These are phyloP conservation scores for Solanum aculeatissimum DNA, from an alignment of 305 asterid species.

Conservation along the genomic window DNA sequence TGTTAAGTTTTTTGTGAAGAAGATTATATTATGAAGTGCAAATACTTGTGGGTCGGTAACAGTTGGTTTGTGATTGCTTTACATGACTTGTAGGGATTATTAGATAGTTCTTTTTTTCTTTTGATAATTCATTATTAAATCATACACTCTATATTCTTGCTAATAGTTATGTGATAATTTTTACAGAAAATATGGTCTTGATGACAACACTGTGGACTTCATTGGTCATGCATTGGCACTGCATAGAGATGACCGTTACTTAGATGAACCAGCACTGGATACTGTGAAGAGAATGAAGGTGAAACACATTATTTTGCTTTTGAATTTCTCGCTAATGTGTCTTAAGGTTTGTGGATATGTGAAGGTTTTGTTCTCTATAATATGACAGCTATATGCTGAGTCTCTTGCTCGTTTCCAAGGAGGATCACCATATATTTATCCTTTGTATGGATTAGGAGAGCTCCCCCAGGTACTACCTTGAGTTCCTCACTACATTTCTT, in stretches of 20 bases:
- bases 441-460: conserved; percentile 94
- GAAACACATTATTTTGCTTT: background rate
- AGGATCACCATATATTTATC: conserved; percentile 96
- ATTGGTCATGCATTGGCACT: conserved; percentile 91
- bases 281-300: conserved; percentile 95
- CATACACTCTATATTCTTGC: background rate
- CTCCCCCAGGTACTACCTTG: conserved; percentile 74
- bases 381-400: conserved; percentile 76
- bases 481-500: background rate
- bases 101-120: background rate
- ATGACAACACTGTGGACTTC: conserved; percentile 83
- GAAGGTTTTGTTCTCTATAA: background rate
- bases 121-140: background rate
- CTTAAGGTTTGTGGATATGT: background rate
- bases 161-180: conserved; percentile 1
- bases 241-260: conserved; percentile 79
- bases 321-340: background rate
- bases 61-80: background rate
- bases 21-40: background rate
- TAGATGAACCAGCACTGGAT: conserved; percentile 82
- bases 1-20: background rate
- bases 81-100: background rate
- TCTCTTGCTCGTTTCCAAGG: conserved; percentile 93
- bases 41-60: background rate
- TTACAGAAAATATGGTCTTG: conserved; percentile 87